Conservation (phyloP, 495 filamentous ascomycete genomes). For the Penicillium verhagenii region DNA sequence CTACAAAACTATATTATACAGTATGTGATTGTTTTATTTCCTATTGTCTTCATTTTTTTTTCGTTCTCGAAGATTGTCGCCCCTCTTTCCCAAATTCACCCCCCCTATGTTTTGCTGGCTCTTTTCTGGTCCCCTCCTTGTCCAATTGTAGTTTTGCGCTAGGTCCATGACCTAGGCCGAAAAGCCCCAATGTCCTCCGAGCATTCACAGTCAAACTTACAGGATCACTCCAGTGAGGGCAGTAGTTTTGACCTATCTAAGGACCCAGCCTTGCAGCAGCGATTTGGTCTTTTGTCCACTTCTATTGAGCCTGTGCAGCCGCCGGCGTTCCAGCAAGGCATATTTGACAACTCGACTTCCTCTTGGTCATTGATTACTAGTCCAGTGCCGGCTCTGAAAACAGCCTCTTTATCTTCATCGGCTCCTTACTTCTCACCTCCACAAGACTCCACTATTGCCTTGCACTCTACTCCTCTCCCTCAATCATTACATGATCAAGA, state of each 20-base stretch:
- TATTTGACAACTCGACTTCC: conserved; percentile 5
- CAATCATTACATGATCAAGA: conserved; percentile 8
- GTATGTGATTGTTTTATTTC: conserved; percentile 15
- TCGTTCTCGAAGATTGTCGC: not conserved
- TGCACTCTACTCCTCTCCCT: conserved; percentile 9
- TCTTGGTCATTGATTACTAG: conserved; percentile 16
- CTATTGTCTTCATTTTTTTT: conserved; percentile 2
- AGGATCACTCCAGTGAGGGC: conserved; percentile 15
- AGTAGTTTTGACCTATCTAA: conserved; percentile 17
- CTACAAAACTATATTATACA: conserved; percentile 6
- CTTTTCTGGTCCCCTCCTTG: conserved; percentile 16
- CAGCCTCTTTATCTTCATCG: conserved; percentile 5
- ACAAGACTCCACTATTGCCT: conserved; percentile 12
- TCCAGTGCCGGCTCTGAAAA: conserved; percentile 6
- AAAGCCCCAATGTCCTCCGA: conserved; percentile 22
- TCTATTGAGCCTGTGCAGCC: conserved; percentile 18
- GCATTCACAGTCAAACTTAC: conserved; percentile 21
- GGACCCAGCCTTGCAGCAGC: conserved; percentile 11
- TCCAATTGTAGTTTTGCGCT: conserved; percentile 12
- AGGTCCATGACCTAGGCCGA: conserved; percentile 17
- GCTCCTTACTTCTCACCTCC: conserved; percentile 6
- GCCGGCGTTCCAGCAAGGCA: conserved; percentile 14
- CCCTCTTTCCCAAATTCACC: conserved; percentile 5
- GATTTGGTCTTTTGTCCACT: conserved; percentile 8
- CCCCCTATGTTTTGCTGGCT: conserved; percentile 13